A percentile compares a stretch with the other conserved stretches of the same genome.
These are phyloP conservation scores for Calonectria crousiana DNA, from an alignment of 2,329 filamentous ascomycete species.

Conservation along the genomic window DNA sequence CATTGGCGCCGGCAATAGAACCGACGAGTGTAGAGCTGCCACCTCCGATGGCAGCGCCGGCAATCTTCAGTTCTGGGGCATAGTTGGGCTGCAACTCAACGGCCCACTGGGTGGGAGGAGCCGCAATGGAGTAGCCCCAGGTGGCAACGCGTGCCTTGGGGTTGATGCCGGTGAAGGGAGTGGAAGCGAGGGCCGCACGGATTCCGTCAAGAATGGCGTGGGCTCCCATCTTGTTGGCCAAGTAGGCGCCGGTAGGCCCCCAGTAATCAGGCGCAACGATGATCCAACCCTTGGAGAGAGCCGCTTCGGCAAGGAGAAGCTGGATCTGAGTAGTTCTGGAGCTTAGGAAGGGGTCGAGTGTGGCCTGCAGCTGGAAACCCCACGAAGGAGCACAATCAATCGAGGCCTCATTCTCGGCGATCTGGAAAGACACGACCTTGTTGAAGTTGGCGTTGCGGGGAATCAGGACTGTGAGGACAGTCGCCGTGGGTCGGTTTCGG, in stretches of 20 bases:
- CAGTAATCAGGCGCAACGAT: conserved; percentile 62
- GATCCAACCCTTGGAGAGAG: conserved; percentile 58
- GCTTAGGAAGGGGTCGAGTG: conserved; percentile 50
- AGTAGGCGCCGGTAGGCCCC: conserved; percentile 57
- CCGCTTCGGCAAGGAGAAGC: conserved; percentile 37
- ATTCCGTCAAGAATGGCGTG: conserved; percentile 58
- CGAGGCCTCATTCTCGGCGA: conserved; percentile 54
- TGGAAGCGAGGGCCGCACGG: conserved; percentile 52
- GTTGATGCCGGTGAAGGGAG: conserved; percentile 45
- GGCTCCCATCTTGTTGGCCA: conserved; percentile 54
- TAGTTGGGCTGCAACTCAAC: conserved; percentile 43
- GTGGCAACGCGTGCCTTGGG: conserved; percentile 52
- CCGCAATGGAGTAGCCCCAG: conserved; percentile 54
- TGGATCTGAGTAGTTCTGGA: conserved; percentile 44
- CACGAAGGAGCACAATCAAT: conserved; percentile 50
- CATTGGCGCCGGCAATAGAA: conserved; percentile 33
- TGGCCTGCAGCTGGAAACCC: conserved; percentile 35
- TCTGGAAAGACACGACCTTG: conserved; percentile 56
- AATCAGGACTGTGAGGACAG: conserved; percentile 54
- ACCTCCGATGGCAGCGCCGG: conserved; percentile 43
- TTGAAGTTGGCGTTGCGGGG: conserved; percentile 46
- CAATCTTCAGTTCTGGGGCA: conserved; percentile 41
- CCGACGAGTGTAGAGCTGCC: conserved; percentile 35
- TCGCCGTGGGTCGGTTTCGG: conserved; percentile 49
- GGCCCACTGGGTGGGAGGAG: conserved; percentile 37